These are phyloP conservation scores for Kwoniella pini DNA, from an alignment of 768 basidiomycete genomes.

Conservation along the genomic window DNA sequence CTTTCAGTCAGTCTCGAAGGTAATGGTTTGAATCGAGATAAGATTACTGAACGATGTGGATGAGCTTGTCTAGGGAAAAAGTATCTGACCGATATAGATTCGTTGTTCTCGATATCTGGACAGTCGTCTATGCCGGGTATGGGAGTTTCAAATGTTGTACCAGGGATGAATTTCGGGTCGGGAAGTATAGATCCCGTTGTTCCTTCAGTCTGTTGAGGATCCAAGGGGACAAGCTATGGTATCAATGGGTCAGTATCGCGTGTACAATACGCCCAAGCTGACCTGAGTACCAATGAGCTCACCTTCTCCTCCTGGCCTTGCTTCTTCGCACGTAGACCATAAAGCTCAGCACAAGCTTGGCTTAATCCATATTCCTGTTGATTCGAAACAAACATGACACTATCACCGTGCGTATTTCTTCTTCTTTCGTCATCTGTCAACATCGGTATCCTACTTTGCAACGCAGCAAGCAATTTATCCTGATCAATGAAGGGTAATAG, in stretches of 20 bases:
- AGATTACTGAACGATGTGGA: constrained; percentile 79
- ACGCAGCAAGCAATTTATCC: constrained; percentile 76
- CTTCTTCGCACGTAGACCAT: constrained; percentile 63
- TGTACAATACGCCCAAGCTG: neutral
- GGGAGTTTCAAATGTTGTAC: constrained; percentile 82
- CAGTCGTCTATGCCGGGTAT: constrained; percentile 62
- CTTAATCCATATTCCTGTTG: constrained; percentile 71
- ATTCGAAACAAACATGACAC: constrained; percentile 78
- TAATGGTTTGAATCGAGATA: constrained; percentile 69
- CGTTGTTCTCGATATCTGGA: constrained; percentile 81
- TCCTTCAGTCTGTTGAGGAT: constrained; percentile 70
- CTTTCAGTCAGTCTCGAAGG: constrained; percentile 64
- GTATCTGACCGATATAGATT: constrained; percentile 81
- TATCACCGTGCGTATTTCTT: constrained; percentile 81
- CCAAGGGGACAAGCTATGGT: constrained; percentile 70
- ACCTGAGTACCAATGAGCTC: too few relatives aligned
- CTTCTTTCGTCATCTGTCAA: constrained; percentile 78
- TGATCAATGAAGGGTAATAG: constrained; percentile 93
- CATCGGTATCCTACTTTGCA: constrained; percentile 63
- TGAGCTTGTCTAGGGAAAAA: constrained; percentile 83
- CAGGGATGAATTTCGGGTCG: constrained; percentile 86
- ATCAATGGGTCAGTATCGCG: neutral
- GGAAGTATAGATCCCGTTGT: constrained; percentile 73
- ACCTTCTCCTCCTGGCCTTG: constrained; percentile 73
- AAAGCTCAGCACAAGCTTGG: constrained; percentile 75